These are phyloP conservation scores for Ustilago shanxiensis DNA, from an alignment of 1,284 basidiomycete genomes.

Conservation along the genomic window DNA sequence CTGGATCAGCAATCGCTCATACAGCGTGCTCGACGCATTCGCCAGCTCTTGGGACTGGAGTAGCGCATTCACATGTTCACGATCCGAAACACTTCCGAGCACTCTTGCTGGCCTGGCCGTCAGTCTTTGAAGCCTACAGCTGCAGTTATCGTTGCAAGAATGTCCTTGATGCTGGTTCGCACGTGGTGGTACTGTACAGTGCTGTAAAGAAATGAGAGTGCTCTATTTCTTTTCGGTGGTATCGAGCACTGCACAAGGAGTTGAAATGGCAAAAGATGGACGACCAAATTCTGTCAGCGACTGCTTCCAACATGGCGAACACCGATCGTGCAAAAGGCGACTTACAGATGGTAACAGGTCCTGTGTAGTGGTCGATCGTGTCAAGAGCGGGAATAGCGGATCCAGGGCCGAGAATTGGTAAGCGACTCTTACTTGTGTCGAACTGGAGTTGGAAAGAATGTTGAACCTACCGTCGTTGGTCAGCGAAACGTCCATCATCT, in stretches of 20 bases:
- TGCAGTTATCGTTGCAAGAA: neutral
- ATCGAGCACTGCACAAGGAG: constrained; percentile 45
- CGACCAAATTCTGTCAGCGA: neutral
- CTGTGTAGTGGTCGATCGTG: neutral
- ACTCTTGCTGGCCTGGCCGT: constrained; percentile 7
- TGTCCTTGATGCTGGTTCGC: no score
- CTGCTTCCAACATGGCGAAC: neutral
- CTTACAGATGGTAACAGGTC: constrained; percentile 57
- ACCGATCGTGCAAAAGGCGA: neutral
- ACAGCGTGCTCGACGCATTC: neutral
- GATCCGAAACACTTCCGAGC: constrained; percentile 5
- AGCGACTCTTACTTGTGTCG: neutral
- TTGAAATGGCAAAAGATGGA: neutral
- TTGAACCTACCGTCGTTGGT: constrained; percentile 62
- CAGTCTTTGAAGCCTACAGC: constrained; percentile 7
- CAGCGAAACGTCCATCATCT: constrained; percentile 68
- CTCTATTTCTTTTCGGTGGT: constrained; percentile 59
- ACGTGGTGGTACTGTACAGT: no score
- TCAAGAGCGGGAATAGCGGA: neutral
- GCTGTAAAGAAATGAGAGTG: neutral
- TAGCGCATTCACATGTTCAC: constrained; percentile 7
- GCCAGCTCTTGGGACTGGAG: constrained; percentile 8
- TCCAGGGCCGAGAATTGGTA: neutral
- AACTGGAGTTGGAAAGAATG: neutral
- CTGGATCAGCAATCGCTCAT: neutral